Conservation (phyloP, 352 stramenopile genomes). For the Phytophthora pinifolia region DNA sequence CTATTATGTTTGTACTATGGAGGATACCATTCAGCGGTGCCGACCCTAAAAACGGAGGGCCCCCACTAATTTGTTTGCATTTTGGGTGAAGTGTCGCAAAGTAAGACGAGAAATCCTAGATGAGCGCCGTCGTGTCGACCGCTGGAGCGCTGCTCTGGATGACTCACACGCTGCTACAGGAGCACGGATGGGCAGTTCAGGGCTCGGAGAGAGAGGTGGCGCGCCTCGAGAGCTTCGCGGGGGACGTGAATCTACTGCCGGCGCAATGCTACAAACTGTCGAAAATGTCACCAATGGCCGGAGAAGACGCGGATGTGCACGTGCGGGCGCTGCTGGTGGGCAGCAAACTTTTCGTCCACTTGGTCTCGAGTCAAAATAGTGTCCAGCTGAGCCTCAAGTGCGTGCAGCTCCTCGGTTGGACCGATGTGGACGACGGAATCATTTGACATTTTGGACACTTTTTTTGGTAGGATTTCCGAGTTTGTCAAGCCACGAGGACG, state of each 20-base stretch:
- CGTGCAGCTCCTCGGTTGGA: conserved; percentile 2
- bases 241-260: conserved; percentile 41
- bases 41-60: too few relatives aligned
- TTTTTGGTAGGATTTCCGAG: conserved; percentile 32
- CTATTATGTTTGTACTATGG: too few relatives aligned
- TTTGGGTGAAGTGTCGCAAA: too few relatives aligned
- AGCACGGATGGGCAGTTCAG: conserved; percentile 19
- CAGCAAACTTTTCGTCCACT: conserved; percentile 48
- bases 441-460: conserved; percentile 11
- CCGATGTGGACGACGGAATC: not conserved
- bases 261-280: conserved; percentile 19
- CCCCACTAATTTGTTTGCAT: too few relatives aligned
- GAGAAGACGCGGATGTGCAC: conserved; percentile 19
- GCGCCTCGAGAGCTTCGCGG: conserved; percentile 23
- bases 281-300: not conserved
- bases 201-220: not conserved
- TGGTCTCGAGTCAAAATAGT: conserved; percentile 31
- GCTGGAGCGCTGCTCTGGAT: conserved; percentile 43
- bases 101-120: too few relatives aligned
- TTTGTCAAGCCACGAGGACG: conserved; percentile 33
- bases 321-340: conserved; percentile 39
- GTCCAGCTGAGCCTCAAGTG: conserved; percentile 38
- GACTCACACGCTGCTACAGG: conserved; percentile 35
- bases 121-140: conserved; percentile 14
- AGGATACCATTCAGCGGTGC: too few relatives aligned